Conservation (phyloP, 108 stramenopile genomes). For the Heterococcus sp. region DNA sequence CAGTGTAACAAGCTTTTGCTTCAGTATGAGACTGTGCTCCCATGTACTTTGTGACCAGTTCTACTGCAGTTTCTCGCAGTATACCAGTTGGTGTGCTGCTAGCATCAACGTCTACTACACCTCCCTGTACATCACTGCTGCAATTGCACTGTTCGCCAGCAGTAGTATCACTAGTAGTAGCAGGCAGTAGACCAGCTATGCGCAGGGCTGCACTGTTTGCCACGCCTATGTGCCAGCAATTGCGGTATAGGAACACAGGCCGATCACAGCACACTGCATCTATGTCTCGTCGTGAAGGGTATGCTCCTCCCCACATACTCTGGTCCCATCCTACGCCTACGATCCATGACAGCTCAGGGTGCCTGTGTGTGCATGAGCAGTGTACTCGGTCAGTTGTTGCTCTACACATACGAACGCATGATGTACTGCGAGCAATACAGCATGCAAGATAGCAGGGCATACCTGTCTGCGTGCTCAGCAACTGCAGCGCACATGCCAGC, state of each 20-base stretch:
- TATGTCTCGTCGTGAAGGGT: conserved; percentile 9
- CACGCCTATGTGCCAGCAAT: conserved; percentile 52
- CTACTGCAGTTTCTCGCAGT: conserved; percentile 42
- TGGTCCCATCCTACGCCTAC: conserved; percentile 12
- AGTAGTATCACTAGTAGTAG: not conserved
- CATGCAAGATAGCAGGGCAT: too few species aligned
- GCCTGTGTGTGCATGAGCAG: not conserved
- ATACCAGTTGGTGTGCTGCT: conserved; percentile 30
- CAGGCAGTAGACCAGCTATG: conserved; percentile 15
- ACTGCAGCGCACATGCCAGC: too few species aligned
- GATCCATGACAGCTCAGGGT: not conserved
- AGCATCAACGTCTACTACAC: not conserved
- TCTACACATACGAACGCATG: too few species aligned
- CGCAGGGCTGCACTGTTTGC: conserved; percentile 53
- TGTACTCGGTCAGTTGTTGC: too few species aligned
- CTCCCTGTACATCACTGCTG: not conserved
- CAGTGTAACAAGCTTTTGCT: conserved; percentile 9
- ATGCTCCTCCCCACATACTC: not conserved
- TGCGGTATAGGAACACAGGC: conserved; percentile 52
- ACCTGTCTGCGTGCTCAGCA: too few species aligned
- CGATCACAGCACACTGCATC: conserved; percentile 27
- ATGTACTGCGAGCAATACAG: too few species aligned
- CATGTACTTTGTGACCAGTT: conserved; percentile 21
- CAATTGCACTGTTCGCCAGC: not conserved
- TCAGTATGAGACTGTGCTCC: not conserved